These are phyloP conservation scores for Hyaloscypha bicolor DNA, from an alignment of 495 filamentous ascomycete genomes.

Conservation along the genomic window DNA sequence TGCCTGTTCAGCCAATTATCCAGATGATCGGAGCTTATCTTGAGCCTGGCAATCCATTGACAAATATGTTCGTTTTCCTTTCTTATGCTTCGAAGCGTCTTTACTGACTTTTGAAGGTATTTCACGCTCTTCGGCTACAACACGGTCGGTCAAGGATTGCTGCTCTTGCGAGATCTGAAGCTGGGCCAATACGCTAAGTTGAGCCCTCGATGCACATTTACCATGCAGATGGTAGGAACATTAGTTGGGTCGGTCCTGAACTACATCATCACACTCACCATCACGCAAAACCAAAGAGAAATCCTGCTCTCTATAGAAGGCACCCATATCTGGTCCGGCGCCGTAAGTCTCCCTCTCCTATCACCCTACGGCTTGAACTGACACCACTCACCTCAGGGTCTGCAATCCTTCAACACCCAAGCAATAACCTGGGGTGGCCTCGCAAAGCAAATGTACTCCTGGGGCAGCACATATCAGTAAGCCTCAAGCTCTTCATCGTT, in stretches of 20 bases:
- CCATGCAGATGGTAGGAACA: slow-evolving; percentile 46
- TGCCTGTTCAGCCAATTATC: slow-evolving; percentile 36
- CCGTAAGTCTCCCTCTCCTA: neutral
- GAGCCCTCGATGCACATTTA: slow-evolving; percentile 43
- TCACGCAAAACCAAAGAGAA: slow-evolving; percentile 38
- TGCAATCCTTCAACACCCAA: slow-evolving; percentile 43
- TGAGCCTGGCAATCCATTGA: slow-evolving; percentile 46
- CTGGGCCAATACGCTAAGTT: slow-evolving; percentile 41
- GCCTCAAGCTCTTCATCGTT: too few relatives aligned
- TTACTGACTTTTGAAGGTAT: slow-evolving; percentile 35
- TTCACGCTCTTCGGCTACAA: slow-evolving; percentile 43
- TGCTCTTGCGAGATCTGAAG: slow-evolving; percentile 40
- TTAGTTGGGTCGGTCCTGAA: slow-evolving; percentile 47
- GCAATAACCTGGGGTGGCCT: slow-evolving; percentile 46
- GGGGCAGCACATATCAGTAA: slow-evolving; percentile 32
- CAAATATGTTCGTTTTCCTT: slow-evolving; percentile 42
- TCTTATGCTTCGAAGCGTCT: neutral
- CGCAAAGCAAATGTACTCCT: slow-evolving; percentile 43
- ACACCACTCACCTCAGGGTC: slow-evolving; percentile 27
- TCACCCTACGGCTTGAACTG: neutral
- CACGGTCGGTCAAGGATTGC: slow-evolving; percentile 40
- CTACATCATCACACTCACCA: slow-evolving; percentile 50
- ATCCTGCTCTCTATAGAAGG: slow-evolving; percentile 45
- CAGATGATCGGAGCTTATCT: slow-evolving; percentile 43
- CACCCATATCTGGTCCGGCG: slow-evolving; percentile 48